Evolutionary conservation across 2,329 filamentous ascomycete genomes (phyloP).

Genomic region (Botrytis squamosa): DNA sequence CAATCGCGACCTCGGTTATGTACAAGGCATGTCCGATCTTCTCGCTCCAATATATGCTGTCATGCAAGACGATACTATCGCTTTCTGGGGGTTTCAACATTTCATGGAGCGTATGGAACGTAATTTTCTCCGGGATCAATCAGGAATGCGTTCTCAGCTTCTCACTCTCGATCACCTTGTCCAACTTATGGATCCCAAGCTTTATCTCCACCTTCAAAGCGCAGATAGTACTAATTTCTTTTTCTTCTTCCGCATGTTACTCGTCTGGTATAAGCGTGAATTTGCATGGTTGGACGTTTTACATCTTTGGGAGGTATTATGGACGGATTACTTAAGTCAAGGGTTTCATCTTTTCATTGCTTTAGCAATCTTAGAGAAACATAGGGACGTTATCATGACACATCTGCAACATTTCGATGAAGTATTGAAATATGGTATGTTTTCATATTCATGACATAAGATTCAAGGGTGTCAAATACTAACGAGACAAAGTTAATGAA

Average conservation of each 20-base stretch:
- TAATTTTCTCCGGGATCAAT: conserved; percentile 94
- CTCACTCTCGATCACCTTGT: conserved; percentile 90
- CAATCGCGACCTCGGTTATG: conserved; percentile 92
- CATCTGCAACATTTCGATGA: conserved; percentile 95
- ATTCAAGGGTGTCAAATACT: not conserved
- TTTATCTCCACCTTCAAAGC: conserved; percentile 84
- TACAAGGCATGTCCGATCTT: conserved; percentile 98
- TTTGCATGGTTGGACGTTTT: conserved; percentile 88
- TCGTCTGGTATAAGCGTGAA: conserved; percentile 99
- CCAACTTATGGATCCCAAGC: conserved; percentile 91
- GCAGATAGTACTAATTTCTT: conserved; percentile 99
- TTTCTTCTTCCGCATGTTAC: conserved; percentile 98
- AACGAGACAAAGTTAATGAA: conserved; percentile 71
- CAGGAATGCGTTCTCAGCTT: conserved; percentile 91
- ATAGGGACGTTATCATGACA: conserved; percentile 92
- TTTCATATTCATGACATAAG: not conserved
- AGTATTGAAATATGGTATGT: conserved; percentile 88
- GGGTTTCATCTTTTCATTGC: conserved; percentile 96
- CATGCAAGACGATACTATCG: conserved; percentile 93
- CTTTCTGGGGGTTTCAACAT: conserved; percentile 92
- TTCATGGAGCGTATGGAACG: conserved; percentile 99
- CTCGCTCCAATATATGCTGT: conserved; percentile 95
- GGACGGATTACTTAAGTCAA: conserved; percentile 87
- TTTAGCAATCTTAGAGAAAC: conserved; percentile 90
- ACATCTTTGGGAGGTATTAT: conserved; percentile 85